Evolutionary conservation across 2,329 filamentous ascomycete species (phyloP), one percentile per base, ranked within the genome.

Genomic region (Boeremia exigua): DNA sequence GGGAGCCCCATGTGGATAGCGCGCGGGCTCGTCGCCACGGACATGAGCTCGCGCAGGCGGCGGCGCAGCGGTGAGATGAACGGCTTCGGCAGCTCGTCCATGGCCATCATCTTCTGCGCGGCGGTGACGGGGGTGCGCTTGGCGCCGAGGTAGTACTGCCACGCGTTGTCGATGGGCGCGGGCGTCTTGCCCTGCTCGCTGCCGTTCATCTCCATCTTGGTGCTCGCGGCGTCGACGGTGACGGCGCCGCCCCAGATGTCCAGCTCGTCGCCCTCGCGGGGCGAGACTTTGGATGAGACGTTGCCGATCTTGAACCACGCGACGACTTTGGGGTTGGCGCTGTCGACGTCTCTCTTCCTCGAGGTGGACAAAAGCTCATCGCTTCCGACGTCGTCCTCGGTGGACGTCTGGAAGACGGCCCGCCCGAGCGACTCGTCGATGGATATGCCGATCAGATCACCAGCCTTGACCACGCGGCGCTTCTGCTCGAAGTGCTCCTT

Each of bases 241-340:
- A 90, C 91, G 34, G 94, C 87, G 1, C 90, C 90, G 33, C 91
- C 92, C 95, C 95, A 99, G 8, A 88, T 80, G 48, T 90, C 88
- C 44, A 88, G 85, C 3, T 85, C 84, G 30, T 86, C 84, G n/a
- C 84, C 81, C 7, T 84, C 67, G 69, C 81, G 65, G 79, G 87
- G 64, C 79, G 76, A 65, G 7, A 72, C 65, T 15, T 57, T 57
- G n/a, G 76, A 73, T 8, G 79, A 77, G 40, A 79, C 77, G 56
- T 91, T 89, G 34, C 89, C 89, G 36, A 99, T 89, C 61, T 88
- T 91, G 80, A 97, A 98, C 95, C 95, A 99, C 7, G 91, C 93
- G 17, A 96, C 90, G 10, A 69, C 70, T 42, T 74, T 77, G 17
- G 65, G 58, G 42, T 58, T 66, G 25, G 54, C 56, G 30, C 50